Conservation (phyloP, 345 rosid species). For the Moringa oleifera region DNA sequence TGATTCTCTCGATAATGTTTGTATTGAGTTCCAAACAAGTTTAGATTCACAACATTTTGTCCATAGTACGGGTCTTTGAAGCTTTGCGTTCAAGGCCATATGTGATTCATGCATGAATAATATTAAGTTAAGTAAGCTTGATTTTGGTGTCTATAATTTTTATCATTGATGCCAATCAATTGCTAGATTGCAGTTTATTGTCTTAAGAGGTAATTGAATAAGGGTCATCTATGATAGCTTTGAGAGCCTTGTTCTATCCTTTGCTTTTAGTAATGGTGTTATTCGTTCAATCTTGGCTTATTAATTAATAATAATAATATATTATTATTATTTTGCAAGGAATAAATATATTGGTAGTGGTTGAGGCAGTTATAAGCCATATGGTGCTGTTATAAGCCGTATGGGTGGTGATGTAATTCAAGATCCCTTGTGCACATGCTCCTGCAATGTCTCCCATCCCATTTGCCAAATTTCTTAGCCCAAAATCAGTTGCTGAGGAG, state of each 20-base stretch:
- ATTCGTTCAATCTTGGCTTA: background rate
- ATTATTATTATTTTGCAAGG: no score
- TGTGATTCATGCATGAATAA: no score
- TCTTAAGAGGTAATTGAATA: background rate
- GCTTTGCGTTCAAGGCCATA: no score
- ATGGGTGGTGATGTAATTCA: slow-evolving; percentile 59
- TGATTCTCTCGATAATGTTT: no score
- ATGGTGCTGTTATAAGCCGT: no score
- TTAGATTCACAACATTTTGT: no score
- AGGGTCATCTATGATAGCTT: background rate
- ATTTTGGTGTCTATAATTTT: background rate
- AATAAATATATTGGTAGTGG: slow-evolving; percentile 57
- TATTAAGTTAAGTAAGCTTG: background rate
- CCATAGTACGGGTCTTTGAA: no score
- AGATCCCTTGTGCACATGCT: slow-evolving; percentile 69
- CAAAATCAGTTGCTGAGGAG: slow-evolving; percentile 74
- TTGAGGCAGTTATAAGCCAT: slow-evolving; percentile 64
- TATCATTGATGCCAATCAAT: no score
- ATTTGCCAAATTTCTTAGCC: slow-evolving; percentile 35
- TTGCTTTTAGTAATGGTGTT: background rate
- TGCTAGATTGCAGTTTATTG: background rate
- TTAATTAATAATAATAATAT: no score
- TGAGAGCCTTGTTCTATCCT: background rate
- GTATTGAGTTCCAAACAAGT: no score
- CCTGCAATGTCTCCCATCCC: slow-evolving; percentile 50